phyloP scores from a whole-genome alignment of 805 yeast genomes.

The Metschnikowia kunwiensis region DNA sequence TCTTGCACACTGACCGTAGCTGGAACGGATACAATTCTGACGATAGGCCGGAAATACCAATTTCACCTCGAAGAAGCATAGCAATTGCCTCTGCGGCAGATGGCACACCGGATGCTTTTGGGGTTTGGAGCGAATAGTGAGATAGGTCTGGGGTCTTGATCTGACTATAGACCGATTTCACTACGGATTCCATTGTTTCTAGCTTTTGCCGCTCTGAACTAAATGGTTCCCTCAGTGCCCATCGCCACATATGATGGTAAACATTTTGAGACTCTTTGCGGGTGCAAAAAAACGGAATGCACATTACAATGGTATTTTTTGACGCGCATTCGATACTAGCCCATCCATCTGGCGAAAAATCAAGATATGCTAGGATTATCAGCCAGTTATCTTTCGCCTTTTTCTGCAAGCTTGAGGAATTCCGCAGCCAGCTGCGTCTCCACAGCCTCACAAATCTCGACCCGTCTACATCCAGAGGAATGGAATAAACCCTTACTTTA shows the following conservation, averaged over 20 bases:
- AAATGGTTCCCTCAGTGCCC: constrained; percentile 7
- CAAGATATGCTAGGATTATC: constrained; percentile 39
- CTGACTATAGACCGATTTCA: constrained; percentile 11
- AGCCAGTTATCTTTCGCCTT: constrained; percentile 31
- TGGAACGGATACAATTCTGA: constrained; percentile 57
- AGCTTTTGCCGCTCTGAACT: constrained; percentile 6
- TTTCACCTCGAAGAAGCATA: constrained; percentile 6
- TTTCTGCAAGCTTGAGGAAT: constrained; percentile 17
- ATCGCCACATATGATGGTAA: constrained; percentile 12
- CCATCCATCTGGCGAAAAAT: constrained; percentile 43
- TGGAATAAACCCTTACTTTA: constrained; percentile 44
- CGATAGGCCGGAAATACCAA: constrained; percentile 39
- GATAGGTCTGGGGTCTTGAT: constrained; percentile 13
- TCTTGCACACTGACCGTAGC: constrained; percentile 54
- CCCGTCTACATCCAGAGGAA: constrained; percentile 45
- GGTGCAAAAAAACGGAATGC: background rate
- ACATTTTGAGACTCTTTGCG: background rate
- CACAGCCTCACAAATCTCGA: constrained; percentile 30
- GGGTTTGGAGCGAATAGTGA: background rate
- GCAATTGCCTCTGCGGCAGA: constrained; percentile 11
- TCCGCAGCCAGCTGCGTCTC: constrained; percentile 25
- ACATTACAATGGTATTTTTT: background rate
- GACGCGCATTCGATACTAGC: background rate
- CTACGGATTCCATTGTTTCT: constrained; percentile 20
- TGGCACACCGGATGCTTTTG: constrained; percentile 14